Evolutionary conservation across 345 rosid species (phyloP).

Genomic region (Atalantia buxifolia): DNA sequence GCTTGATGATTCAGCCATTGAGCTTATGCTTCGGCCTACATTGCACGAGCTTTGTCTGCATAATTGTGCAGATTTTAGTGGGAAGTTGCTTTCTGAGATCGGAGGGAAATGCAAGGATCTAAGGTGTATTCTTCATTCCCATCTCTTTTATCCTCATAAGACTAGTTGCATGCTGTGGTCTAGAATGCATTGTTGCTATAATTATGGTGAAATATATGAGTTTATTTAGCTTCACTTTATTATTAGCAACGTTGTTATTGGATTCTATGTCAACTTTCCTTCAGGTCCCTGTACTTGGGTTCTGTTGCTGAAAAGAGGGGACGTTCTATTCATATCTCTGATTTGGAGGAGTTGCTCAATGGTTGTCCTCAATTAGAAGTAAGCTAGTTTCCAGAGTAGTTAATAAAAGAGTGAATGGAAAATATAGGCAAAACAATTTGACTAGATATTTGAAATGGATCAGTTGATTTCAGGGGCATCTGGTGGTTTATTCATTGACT

Average conservation of each 20-base stretch:
- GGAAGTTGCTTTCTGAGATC: slow-evolving; percentile 73
- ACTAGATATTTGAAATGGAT: not conserved
- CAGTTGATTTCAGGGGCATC: not conserved
- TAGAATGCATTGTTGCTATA: not conserved
- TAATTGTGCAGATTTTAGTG: slow-evolving; percentile 72
- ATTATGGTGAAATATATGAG: not conserved
- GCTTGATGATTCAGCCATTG: slow-evolving; percentile 62
- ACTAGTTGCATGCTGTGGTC: not conserved
- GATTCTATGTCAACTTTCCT: slow-evolving; percentile 19
- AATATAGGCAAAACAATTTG: not conserved
- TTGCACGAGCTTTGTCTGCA: slow-evolving; percentile 63
- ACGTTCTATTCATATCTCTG: slow-evolving; percentile 57
- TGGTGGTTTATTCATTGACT: not conserved
- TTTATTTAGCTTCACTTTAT: not conserved
- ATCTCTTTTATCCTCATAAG: not conserved
- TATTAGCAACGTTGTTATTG: slow-evolving; percentile 4
- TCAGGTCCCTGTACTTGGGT: slow-evolving; percentile 74
- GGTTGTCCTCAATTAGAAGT: slow-evolving; percentile 89
- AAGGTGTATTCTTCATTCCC: slow-evolving; percentile 39
- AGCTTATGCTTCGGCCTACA: slow-evolving; percentile 53
- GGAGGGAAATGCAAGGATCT: slow-evolving; percentile 65
- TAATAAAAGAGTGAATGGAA: slow-evolving; percentile 7
- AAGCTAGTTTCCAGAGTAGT: slow-evolving; percentile 29
- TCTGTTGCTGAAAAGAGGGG: slow-evolving; percentile 87
- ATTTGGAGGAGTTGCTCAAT: slow-evolving; percentile 71